These are phyloP conservation scores for Penicillium sp. DNA, from an alignment of 2,329 filamentous ascomycete species.

Conservation along the genomic window DNA sequence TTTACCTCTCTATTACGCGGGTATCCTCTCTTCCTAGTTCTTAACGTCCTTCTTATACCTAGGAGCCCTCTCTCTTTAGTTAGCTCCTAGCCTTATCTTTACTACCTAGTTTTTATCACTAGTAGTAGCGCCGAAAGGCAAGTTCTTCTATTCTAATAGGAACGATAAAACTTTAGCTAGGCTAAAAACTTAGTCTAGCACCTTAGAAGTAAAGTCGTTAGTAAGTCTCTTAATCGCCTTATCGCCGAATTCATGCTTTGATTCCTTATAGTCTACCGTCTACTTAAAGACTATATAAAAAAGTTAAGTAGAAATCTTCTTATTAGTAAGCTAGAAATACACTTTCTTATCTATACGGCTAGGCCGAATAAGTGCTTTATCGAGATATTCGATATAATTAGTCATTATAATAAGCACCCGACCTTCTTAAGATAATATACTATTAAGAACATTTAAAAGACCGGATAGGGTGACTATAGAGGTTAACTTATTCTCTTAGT, in stretches of 20 bases:
- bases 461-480: not conserved
- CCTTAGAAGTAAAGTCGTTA: too few relatives aligned
- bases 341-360: conserved; percentile 71
- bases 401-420: conserved; percentile 80
- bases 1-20: too few relatives aligned
- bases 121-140: too few relatives aligned
- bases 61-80: too few relatives aligned
- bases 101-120: too few relatives aligned
- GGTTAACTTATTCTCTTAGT: too few relatives aligned
- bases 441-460: conserved; percentile 79
- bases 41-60: too few relatives aligned
- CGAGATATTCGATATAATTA: conserved; percentile 70
- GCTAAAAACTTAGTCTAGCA: too few relatives aligned
- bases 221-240: conserved; percentile 36
- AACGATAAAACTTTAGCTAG: too few relatives aligned
- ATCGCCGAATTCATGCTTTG: conserved; percentile 10
- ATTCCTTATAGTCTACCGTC: conserved; percentile 10
- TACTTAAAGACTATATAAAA: conserved; percentile 23
- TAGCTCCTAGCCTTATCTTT: too few relatives aligned
- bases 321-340: conserved; percentile 48
- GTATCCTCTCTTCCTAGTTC: too few relatives aligned
- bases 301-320: conserved; percentile 29
- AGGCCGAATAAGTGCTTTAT: conserved; percentile 70
- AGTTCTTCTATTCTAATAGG: too few relatives aligned
- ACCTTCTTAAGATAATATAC: conserved; percentile 75